These are phyloP conservation scores for Peziza echinospora DNA, from an alignment of 495 filamentous ascomycete genomes.

Conservation along the genomic window DNA sequence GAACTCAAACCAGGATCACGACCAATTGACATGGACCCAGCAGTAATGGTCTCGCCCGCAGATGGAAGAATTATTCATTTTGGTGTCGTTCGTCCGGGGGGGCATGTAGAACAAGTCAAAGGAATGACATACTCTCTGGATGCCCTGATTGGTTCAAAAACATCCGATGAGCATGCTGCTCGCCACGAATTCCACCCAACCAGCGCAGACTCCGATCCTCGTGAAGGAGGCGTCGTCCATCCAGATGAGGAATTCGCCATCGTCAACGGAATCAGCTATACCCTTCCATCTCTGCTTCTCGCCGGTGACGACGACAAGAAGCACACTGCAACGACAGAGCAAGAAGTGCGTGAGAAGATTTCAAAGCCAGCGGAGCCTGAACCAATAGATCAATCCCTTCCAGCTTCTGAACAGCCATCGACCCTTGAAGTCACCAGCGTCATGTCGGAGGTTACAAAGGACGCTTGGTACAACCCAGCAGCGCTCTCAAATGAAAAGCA, in stretches of 20 bases:
- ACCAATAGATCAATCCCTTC: constrained; percentile 37
- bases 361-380: not conserved
- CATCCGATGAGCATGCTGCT: not conserved
- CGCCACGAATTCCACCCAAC: not conserved
- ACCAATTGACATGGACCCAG: constrained; percentile 62
- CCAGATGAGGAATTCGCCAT: constrained; percentile 77
- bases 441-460: constrained; percentile 36
- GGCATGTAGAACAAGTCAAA: constrained; percentile 93
- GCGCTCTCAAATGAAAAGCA: not conserved
- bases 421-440: constrained; percentile 57
- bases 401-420: constrained; percentile 45
- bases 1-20: constrained; percentile 71
- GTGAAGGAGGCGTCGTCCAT: constrained; percentile 41
- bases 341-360: not conserved
- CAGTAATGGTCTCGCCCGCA: constrained; percentile 61
- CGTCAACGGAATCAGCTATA: constrained; percentile 96
- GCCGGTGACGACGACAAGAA: constrained; percentile 31
- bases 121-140: constrained; percentile 95
- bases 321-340: constrained; percentile 19
- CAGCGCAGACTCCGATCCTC: constrained; percentile 8
- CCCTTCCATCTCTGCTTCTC: constrained; percentile 68
- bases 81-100: constrained; percentile 65
- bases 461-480: constrained; percentile 4
- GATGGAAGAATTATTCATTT: constrained; percentile 85
- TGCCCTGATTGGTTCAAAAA: constrained; percentile 54